Base-by-base conservation (phyloP, 148 eudicot genomes). In the Salicornia ramosissima region DNA sequence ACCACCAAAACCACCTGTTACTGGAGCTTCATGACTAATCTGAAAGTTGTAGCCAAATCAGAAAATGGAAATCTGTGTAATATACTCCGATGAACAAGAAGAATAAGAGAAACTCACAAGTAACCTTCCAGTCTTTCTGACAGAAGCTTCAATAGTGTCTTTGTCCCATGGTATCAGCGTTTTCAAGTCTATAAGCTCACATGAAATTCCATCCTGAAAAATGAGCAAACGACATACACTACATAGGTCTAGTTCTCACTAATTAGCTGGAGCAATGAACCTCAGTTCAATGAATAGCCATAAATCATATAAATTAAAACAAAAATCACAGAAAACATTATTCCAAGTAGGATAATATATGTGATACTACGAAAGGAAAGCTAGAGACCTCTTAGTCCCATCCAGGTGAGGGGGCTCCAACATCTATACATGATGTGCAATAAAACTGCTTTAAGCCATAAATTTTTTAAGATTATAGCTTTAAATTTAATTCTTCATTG, bases 11-110 rank as follows among this genome's bases (percentile, higher is more conserved):
- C 99, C 99, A 70, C 97, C 97, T 19, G 99, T 94, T 51, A 91
- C 83, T 47, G 99, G 99, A 78, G 99, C 99, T 85, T 94, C 99
- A 77, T 94, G 99, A 71, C 99, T 94, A 61, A 94, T 81, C 99
- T 94, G 81, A 61, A 80, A 39, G 49, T 53, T 65, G 51, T 18
- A 55, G 45, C 10, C 65, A 47, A 67, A 56, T 61, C 24, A 52
- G 34, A 49, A 71, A 76, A 68, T 58, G 46, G 61, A 58, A 36
- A 64, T 21, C 31, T 53, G 54, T 62, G 56, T 16, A 28, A 45
- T 53, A 53, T 34, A 60, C 58, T 40, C 14, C 16, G 28, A 50
- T n/a, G 10, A 11, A 28, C 55, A 31, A 50, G 67, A 33, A 25
- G 51, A 67, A 57, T 18, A 71, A 29, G 71, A 53, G 14, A 65